Percentiles rank a stretch among this genome's conserved stretches.
These are phyloP conservation scores for Cercospora zeae-maydis DNA, from an alignment of 2,329 filamentous ascomycete species.

Conservation along the genomic window DNA sequence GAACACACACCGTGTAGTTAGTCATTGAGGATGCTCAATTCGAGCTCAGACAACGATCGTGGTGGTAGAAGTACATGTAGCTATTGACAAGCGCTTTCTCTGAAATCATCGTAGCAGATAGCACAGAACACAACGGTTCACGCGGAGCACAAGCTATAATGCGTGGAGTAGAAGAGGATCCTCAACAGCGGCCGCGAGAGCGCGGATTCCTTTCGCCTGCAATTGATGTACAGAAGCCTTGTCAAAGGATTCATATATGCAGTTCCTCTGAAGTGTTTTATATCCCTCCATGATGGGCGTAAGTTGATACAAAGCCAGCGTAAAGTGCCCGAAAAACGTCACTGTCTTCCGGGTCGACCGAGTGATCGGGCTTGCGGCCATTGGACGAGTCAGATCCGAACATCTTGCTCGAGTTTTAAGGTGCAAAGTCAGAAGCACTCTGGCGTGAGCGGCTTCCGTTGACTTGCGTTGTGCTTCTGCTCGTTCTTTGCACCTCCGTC, in stretches of 20 bases:
- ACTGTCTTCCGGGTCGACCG: neutral
- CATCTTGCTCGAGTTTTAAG: neutral
- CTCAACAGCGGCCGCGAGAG: neutral
- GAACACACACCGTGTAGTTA: neutral
- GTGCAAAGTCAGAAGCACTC: neutral
- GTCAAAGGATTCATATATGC: neutral
- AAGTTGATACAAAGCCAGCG: neutral
- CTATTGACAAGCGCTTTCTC: neutral
- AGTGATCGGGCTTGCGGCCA: neutral
- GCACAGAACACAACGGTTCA: neutral
- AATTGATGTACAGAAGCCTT: neutral
- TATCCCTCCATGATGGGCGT: neutral
- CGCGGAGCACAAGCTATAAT: neutral
- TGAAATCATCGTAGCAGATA: neutral
- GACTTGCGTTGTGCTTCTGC: neutral
- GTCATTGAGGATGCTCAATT: neutral
- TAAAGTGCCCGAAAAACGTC: neutral
- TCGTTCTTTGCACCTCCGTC: neutral
- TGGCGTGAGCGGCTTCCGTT: neutral
- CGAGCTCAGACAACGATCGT: neutral
- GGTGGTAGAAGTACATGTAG: neutral
- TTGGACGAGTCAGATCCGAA: neutral
- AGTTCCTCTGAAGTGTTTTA: neutral
- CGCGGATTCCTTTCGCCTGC: neutral
- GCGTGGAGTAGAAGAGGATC: neutral